Evolutionary conservation across 148 eudicot species (phyloP), one percentile per base, ranked within the genome.

Genomic region (Camellia granthamiana): DNA sequence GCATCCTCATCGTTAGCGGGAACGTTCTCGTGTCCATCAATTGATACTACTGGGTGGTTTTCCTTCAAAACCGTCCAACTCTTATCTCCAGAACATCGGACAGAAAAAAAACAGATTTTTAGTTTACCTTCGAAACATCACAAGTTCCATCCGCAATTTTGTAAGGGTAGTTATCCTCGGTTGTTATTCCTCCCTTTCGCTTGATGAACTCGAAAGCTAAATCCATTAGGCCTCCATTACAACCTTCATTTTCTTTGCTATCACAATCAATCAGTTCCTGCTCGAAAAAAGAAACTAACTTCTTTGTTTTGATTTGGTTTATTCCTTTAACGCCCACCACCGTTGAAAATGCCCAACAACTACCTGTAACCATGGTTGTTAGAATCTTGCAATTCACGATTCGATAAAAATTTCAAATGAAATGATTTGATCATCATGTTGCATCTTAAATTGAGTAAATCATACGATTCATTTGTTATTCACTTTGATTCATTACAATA

Each of bases 321-420:
- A 96, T 96, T 5, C 98, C 99, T 78, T 96, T 97, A 2, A 94
- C 92, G 1, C 87, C 90, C 3, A 64, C 99, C 13, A 96, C 89
- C 0, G 99, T 85, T 1, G 99, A 96, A 81, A 96, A 96, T 44
- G 99, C 98, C 99, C 99, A 96, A 78, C 99, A 96, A 82, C 99
- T 96, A 18, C 99, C 99, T 96, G 85, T 77, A 71, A 67, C 23
- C 38, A 30, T 30, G 38, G 38, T 30, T 30, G 38, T 30, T 30
- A 30, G 38, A 30, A 30, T 30, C 38, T 30, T 30, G 0, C 0
- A 30, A 30, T 30, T 30, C 38, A 30, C 38, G 38, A 30, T 30
- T 30, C 1, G 0, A 30, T 30, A 30, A 0, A 30, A 30, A 30
- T 30, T 30, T 30, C 38, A 30, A 30, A 30, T 30, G 0, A 30